Conservation (phyloP, 2,329 filamentous ascomycete species). For the Ampelomyces quisqualis region DNA sequence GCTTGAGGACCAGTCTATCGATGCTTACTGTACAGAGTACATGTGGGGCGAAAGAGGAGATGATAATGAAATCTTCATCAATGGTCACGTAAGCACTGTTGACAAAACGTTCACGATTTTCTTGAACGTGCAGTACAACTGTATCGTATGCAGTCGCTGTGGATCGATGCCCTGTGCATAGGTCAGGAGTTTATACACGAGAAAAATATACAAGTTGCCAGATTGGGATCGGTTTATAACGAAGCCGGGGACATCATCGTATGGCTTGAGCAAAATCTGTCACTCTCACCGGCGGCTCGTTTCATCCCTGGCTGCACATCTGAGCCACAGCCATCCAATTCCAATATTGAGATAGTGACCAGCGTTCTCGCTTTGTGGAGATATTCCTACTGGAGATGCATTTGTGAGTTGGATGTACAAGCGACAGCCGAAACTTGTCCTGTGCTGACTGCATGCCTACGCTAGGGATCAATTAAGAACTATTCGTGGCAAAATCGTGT, state of each 20-base stretch:
- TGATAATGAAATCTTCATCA: background rate
- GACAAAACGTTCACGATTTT: background rate
- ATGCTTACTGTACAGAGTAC: background rate
- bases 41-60: background rate
- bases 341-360: background rate
- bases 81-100: background rate
- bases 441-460: background rate
- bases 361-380: background rate
- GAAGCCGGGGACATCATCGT: background rate
- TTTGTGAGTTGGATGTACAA: background rate
- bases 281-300: background rate
- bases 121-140: background rate
- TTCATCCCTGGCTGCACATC: background rate
- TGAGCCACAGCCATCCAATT: background rate
- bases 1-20: background rate
- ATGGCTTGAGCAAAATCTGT: background rate
- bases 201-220: background rate
- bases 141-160: background rate
- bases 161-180: conserved; percentile 2
- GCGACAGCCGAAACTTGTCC: background rate
- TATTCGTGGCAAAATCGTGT: background rate
- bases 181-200: background rate
- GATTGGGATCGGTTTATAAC: background rate
- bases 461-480: background rate
- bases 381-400: background rate